These are phyloP conservation scores for Fusarium proliferatum DNA, from an alignment of 2,329 filamentous ascomycete species.

Conservation along the genomic window DNA sequence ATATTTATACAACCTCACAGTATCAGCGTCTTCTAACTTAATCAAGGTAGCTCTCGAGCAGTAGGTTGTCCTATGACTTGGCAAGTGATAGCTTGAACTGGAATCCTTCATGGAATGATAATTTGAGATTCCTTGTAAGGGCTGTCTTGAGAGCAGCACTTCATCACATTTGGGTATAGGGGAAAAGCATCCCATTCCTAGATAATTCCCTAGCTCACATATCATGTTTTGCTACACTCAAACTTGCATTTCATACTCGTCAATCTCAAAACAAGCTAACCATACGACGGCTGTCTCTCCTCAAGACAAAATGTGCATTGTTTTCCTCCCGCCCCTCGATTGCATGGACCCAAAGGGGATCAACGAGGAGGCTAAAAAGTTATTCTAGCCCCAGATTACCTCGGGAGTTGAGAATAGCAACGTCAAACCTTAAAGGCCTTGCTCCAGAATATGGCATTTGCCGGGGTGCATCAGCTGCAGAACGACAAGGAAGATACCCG, in stretches of 20 bases:
- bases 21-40: background rate
- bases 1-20: no score
- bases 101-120: background rate
- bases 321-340: background rate
- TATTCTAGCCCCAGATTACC: background rate
- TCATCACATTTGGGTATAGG: background rate
- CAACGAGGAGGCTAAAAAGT: background rate
- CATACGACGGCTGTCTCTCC: background rate
- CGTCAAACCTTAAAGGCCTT: background rate
- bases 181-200: background rate
- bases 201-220: background rate
- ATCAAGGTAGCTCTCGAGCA: rapidly evolving
- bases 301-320: background rate
- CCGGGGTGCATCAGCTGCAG: background rate
- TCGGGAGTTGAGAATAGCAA: background rate
- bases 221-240: background rate
- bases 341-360: background rate
- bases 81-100: no score
- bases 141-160: background rate
- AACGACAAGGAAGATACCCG: background rate
- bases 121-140: background rate
- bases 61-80: rapidly evolving
- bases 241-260: background rate
- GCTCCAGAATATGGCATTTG: background rate
- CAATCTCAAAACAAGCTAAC: background rate